Conservation (phyloP, 768 basidiomycete genomes). For the Amanita molliuscula region DNA sequence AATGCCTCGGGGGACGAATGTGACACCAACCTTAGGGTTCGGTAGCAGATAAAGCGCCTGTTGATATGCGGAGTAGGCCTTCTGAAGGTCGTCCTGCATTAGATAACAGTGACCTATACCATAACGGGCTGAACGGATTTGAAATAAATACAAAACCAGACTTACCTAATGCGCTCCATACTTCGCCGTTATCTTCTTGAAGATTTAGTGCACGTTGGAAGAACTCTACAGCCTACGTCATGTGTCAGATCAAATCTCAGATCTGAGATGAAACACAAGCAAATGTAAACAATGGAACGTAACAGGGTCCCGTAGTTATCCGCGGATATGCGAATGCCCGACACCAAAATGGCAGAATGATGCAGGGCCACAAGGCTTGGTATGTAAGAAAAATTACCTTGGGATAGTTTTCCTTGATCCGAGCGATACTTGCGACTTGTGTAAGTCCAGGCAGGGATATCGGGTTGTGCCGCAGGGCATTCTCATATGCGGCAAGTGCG, state of each 20-base stretch:
- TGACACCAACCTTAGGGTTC: slow-evolving; percentile 70
- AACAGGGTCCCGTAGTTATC: slow-evolving; percentile 19
- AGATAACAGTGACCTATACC: slow-evolving; percentile 88
- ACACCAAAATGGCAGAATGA: slow-evolving; percentile 12
- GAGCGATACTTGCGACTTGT: slow-evolving; percentile 91
- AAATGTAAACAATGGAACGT: slow-evolving; percentile 19
- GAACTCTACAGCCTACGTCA: slow-evolving; percentile 86
- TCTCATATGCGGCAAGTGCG: slow-evolving; percentile 88
- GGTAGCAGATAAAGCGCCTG: slow-evolving; percentile 94
- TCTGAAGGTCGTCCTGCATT: slow-evolving; percentile 98
- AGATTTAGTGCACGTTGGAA: slow-evolving; percentile 87
- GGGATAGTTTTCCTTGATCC: slow-evolving; percentile 96
- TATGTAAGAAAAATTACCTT: slow-evolving; percentile 49
- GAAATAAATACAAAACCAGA: slow-evolving; percentile 14
- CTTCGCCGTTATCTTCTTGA: slow-evolving; percentile 95
- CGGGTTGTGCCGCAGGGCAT: slow-evolving; percentile 91
- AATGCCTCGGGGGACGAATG: slow-evolving; percentile 7
- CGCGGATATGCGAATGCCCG: slow-evolving; percentile 25
- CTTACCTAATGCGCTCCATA: slow-evolving; percentile 91
- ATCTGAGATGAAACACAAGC: slow-evolving; percentile 20
- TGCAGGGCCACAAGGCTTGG: slow-evolving; percentile 11
- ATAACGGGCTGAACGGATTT: slow-evolving; percentile 11
- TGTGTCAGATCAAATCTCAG: slow-evolving; percentile 18
- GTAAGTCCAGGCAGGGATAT: slow-evolving; percentile 84
- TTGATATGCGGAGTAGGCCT: slow-evolving; percentile 97